Evolutionary conservation across 345 rosid genomes (phyloP), one percentile per base, ranked within the genome.

Genomic region (Iberis pinnata): DNA sequence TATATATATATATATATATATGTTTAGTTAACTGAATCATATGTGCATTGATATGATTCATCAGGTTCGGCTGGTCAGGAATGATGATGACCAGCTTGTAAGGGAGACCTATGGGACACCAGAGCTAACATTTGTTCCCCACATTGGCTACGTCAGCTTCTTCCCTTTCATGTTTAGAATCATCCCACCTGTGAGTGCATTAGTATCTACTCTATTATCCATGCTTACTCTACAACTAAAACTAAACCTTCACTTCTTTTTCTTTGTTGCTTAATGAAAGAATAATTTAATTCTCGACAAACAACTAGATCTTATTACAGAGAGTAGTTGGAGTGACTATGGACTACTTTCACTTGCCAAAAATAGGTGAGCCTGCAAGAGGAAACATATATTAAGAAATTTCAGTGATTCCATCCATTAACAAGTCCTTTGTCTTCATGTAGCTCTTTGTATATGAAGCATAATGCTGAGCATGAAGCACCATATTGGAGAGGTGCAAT

Each of bases 401-500:
- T 26, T 37, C 15, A n/a, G 0, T 27, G 45, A 35, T 43, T 35
- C 32, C 4, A n/a, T 18, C n/a, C 12, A 12, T 43, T 5, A 53
- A 12, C 42, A 16, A n/a, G 48, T 11, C 29, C 17, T 14, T 39
- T 65, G 17, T 45, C 18, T 12, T 32, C 19, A 9, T 25, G 26
- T 71, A 92, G 95, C 68, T 78, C 95, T 48, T 18, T 88, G 69
- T 85, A 88, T 79, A 92, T 88, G 96, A 81, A 81, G 71, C 82
- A 77, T 69, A 92, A 88, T 69, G 78, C 88, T 7, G 83, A 92
- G 71, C 88, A 83, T 16, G 86, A 92, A 32, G 80, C 96, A 50
- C 96, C 96, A 5, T 92, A 92, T 50, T 92, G 98, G 98, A 82
- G 96, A 72, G 95, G 96, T 48, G 86, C 95, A 12, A 75, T 85